Conservation (phyloP, 2,329 filamentous ascomycete species). For the Phialophora tarda region DNA sequence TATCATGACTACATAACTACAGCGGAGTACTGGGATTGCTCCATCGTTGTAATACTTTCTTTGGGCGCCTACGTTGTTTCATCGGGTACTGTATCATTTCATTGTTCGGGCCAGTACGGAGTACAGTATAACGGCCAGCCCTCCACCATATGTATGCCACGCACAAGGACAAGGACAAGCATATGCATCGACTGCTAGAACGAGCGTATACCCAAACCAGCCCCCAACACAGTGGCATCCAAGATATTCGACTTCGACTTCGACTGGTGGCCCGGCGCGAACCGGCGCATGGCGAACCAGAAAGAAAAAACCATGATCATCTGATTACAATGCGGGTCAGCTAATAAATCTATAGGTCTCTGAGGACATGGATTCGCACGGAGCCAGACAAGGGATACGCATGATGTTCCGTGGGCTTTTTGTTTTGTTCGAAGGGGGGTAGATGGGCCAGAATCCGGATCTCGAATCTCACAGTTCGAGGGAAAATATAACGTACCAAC, state of each 20-base stretch:
- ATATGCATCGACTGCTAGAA: not conserved
- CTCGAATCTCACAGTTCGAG: too few species aligned
- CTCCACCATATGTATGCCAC: not conserved
- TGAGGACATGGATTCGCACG: too few species aligned
- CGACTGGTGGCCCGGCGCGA: constrained; percentile 2
- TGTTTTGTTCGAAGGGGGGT: too few species aligned
- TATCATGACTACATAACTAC: too few species aligned
- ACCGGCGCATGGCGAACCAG: constrained; percentile 19
- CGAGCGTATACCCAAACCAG: not conserved
- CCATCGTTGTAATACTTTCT: too few species aligned
- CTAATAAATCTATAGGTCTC: too few species aligned
- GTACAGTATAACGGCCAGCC: not conserved
- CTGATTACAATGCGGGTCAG: not conserved
- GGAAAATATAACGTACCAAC: constrained; percentile 38
- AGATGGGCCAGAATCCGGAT: too few species aligned
- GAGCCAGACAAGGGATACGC: too few species aligned
- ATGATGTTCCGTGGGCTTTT: too few species aligned
- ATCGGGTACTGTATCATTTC: too few species aligned
- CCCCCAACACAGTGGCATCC: constrained; percentile 1
- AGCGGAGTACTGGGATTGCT: too few species aligned
- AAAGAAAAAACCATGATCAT: constrained; percentile 12
- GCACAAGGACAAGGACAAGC: not conserved
- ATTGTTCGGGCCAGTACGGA: not conserved
- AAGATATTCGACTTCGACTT: not conserved
- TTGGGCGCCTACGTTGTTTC: too few species aligned